Conservation (phyloP, 2,329 filamentous ascomycete species). For the Hymenotorrendiella dingleyae region DNA sequence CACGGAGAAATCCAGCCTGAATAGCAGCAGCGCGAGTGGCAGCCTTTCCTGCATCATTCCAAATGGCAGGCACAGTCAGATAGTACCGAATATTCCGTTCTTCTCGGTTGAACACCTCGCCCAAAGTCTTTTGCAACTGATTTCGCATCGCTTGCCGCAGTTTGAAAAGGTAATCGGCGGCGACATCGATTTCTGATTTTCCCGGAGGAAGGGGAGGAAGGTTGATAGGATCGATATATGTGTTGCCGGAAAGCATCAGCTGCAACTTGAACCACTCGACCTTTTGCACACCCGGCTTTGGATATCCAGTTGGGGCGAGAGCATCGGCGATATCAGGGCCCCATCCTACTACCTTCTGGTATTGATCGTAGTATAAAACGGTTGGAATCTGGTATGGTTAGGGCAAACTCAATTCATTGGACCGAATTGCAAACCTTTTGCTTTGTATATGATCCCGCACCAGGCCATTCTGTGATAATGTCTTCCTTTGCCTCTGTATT, state of each 20-base stretch:
- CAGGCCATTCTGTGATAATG: conserved; percentile 98
- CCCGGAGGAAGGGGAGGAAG: conserved; percentile 92
- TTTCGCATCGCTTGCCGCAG: conserved; percentile 94
- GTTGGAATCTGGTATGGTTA: conserved; percentile 73
- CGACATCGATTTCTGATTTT: conserved; percentile 98
- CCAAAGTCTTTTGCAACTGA: conserved; percentile 90
- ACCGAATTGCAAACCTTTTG: conserved; percentile 71
- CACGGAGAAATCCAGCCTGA: conserved; percentile 90
- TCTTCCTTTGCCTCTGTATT: conserved; percentile 98
- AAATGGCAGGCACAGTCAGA: conserved; percentile 96
- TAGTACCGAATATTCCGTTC: conserved; percentile 98
- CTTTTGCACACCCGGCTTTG: conserved; percentile 96
- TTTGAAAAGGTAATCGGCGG: conserved; percentile 99
- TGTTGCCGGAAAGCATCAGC: conserved; percentile 97
- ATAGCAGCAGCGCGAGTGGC: conserved; percentile 93
- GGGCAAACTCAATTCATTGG: not conserved
- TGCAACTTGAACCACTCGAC: conserved; percentile 99
- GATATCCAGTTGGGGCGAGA: conserved; percentile 91
- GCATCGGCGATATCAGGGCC: conserved; percentile 97
- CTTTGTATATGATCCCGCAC: conserved; percentile 94
- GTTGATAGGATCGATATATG: conserved; percentile 98
- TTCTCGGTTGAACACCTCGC: conserved; percentile 96
- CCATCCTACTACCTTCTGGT: conserved; percentile 99
- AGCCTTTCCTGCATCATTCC: conserved; percentile 98
- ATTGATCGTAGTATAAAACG: conserved; percentile 99